Evolutionary conservation across 805 yeast genomes (phyloP).

Genomic region (Metschnikowia continentalis): DNA sequence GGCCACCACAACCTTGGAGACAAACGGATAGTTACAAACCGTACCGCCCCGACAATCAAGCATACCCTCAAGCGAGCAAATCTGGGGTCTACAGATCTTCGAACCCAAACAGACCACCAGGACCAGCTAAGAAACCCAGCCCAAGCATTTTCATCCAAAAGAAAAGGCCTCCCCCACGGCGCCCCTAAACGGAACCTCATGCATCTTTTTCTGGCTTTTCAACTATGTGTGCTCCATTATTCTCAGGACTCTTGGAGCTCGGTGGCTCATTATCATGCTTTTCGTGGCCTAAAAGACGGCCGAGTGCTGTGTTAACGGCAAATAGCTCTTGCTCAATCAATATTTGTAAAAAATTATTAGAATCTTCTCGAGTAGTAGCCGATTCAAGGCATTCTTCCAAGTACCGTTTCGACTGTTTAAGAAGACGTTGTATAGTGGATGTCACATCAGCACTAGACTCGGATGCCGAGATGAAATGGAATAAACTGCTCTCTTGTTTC

Average conservation of each 20-base stretch:
- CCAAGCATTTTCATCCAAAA: constrained; percentile 12
- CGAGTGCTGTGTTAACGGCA: constrained; percentile 11
- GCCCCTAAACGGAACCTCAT: not conserved
- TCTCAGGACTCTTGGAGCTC: not conserved
- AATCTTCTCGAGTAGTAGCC: not conserved
- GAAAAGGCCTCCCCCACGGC: constrained; percentile 10
- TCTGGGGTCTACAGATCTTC: constrained; percentile 11
- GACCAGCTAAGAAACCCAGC: not conserved
- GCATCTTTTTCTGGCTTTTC: not conserved
- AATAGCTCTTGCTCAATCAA: constrained; percentile 8
- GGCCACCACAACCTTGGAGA: not conserved
- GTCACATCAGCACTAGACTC: not conserved
- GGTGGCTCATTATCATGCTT: not conserved
- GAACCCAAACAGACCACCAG: constrained; percentile 5
- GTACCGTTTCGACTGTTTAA: not conserved
- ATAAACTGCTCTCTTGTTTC: constrained; percentile 25
- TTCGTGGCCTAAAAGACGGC: not conserved
- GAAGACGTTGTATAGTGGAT: not conserved
- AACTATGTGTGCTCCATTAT: not conserved
- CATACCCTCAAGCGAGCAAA: constrained; percentile 9
- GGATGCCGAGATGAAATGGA: constrained; percentile 5
- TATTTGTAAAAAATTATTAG: constrained; percentile 1
- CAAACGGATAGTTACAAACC: not conserved
- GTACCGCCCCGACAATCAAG: not conserved
- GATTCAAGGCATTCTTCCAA: not conserved